Base-by-base conservation (phyloP, 2,329 filamentous ascomycete genomes). In the Cryphonectria nitschkei region DNA sequence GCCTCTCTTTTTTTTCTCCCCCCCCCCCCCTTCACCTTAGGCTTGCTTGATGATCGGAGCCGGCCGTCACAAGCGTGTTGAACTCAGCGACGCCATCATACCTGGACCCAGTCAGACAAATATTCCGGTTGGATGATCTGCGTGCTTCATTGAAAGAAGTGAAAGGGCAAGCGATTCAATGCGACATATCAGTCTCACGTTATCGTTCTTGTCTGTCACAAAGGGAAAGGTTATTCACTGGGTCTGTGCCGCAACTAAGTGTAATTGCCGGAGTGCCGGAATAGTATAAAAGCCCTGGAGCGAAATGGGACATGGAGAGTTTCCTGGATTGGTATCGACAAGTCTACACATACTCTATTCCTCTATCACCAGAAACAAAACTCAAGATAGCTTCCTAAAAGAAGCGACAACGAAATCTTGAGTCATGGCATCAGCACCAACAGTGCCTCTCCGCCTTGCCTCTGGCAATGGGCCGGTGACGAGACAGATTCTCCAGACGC, bases 381-480 rank as follows among this genome's bases (percentile, higher is more conserved):
- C 8, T n/a, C 46, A 50, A 9, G 3, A 50, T 50, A 50, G 22
- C 46, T 19, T 37, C 60, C 11, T 37, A 2, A 41, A 41, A 62
- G 19, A 7, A 62, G 60, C 34, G 29, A 62, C 37, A 14, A 19
- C 37, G 22, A 43, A 64, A 14, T 46, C 26, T 29, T 26, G 22
- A 61, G 60, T 16, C 16, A 68, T 61, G 54, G 52, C 32, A 68
- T n/a, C 32, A 5, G 37, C 39, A n/a, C 37, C 39, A n/a, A 37
- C 54, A 8, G 77, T 77, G 11, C 71, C 76, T 29, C 78, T 82
- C 43, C 77, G 78, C 46, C 76, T 83, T 11, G 75, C 79, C 16
- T 82, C 82, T 16, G 79, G 77, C 60, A 78, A 79, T 66, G 82
- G 82, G 2, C 78, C 79, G 29, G 76, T 82, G 41, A 80, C 77